Evolutionary conservation across 176 grass and related monocot genomes (phyloP), one percentile per base, ranked within the genome.

Genomic region (Tuctoria greenei): DNA sequence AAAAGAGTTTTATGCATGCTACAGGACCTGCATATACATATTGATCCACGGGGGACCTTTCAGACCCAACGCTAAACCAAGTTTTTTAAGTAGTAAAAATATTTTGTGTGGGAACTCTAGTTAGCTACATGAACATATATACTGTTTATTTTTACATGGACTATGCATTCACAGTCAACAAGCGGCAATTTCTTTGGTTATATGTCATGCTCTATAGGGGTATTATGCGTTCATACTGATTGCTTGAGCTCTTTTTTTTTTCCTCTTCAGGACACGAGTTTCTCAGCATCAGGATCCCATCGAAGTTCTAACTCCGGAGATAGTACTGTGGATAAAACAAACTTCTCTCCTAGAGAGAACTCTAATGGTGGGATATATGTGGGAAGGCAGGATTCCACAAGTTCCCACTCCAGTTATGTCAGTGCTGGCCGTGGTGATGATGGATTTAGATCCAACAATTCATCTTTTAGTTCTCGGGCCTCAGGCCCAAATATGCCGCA

Each of bases 271-370:
- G 89, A 95, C 24, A 86, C 62, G 63, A 90, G 84, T 90, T 95
- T 90, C 69, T 99, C 95, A 77, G 89, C 95, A 47, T 92, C 95
- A 70, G 89, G 90, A 17, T 94, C 95, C 41, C 95, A 98, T 42
- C 81, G 76, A 50, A 99, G 95, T 84, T 95, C 92, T 72, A 90
- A 99, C 75, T 99, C 95, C 65, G 95, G 95, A 74, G 95, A 99
- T 82, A 95, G 89, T 61, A 83, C 77, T 15, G 76, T 78, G 4
- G 94, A 91, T 47, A 88, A 61, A 93, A 81, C 88, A 77, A 83
- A 82, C 59, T 86, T 92, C 61, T 95, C 89, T 61, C 95, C 95
- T 27, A 86, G 72, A 90, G 84, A 86, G 44, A 90, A 67, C 68
- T 79, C 77, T 75, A 92, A 71, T 86, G 87, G 77, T 31, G 86